Evolutionary conservation across 2,329 filamentous ascomycete genomes (phyloP).

Genomic region (Sporothrix inflata): DNA sequence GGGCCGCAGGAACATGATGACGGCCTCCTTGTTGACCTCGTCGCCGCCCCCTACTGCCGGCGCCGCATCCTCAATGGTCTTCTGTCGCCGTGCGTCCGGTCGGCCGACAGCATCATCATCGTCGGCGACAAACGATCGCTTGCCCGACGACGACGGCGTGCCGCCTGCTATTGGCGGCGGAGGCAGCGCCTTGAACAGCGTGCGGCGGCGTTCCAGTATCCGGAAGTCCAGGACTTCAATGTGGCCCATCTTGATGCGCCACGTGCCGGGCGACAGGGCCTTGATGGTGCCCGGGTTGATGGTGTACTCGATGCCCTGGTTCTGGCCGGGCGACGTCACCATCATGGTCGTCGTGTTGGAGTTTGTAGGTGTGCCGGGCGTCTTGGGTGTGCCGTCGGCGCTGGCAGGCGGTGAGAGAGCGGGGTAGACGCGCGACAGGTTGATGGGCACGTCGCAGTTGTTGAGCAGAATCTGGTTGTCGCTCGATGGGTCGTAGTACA

Average conservation of each 20-base stretch:
- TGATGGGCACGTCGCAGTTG: constrained; percentile 58
- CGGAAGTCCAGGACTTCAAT: constrained; percentile 60
- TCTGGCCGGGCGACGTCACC: neutral
- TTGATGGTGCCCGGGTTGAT: constrained; percentile 50
- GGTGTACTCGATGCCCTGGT: constrained; percentile 39
- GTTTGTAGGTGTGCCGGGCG: constrained; percentile 19
- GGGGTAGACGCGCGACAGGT: constrained; percentile 50
- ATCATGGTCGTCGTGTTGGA: neutral
- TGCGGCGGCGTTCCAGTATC: constrained; percentile 53
- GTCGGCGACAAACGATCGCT: constrained; percentile 54
- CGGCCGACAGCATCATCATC: constrained; percentile 44
- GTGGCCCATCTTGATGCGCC: constrained; percentile 56
- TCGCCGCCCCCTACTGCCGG: constrained; percentile 29
- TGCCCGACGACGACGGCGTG: constrained; percentile 52
- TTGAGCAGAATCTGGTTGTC: constrained; percentile 62
- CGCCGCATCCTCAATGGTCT: constrained; percentile 36
- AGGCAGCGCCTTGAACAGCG: constrained; percentile 40
- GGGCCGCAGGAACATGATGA: constrained; percentile 59
- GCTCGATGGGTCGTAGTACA: constrained; percentile 63
- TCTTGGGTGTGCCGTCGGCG: constrained; percentile 23
- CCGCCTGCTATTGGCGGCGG: constrained; percentile 33
- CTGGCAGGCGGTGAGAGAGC: constrained; percentile 43
- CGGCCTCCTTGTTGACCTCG: constrained; percentile 48
- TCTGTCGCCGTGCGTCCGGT: constrained; percentile 43
- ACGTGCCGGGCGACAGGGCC: constrained; percentile 58